Percentiles rank a stretch among this genome's conserved stretches.
Evolutionary conservation across 2,329 filamentous ascomycete genomes (phyloP).

Genomic region (Trichophyton simii): DNA sequence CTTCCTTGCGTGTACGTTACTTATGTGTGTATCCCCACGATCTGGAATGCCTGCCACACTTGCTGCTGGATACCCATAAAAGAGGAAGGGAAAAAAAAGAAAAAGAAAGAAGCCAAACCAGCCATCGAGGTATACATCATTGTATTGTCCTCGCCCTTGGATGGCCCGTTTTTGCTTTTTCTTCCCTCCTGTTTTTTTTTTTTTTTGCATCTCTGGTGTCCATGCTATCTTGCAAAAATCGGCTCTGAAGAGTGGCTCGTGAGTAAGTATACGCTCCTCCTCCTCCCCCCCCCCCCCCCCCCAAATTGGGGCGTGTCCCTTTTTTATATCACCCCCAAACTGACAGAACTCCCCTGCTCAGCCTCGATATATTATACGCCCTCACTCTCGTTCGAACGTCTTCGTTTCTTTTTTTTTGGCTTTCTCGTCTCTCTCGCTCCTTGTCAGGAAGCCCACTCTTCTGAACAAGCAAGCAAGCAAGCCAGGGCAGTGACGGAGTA

Average conservation of each 20-base stretch:
- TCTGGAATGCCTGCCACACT: neutral
- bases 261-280: neutral
- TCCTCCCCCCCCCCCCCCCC: neutral
- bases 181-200: neutral
- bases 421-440: neutral
- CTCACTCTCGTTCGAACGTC: neutral
- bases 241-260: constrained; percentile 3
- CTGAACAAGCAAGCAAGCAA: neutral
- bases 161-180: neutral
- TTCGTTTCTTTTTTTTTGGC: neutral
- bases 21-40: neutral
- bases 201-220: neutral
- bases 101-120: too few relatives aligned
- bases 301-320: too few relatives aligned
- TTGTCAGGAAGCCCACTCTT: neutral
- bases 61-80: neutral
- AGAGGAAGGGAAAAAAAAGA: too few relatives aligned
- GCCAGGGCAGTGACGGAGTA: neutral
- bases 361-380: neutral
- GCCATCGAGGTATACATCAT: neutral
- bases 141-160: neutral
- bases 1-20: too few relatives aligned
- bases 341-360: neutral
- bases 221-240: neutral
- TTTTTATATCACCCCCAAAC: neutral